Percentiles rank a stretch among this genome's conserved stretches.
Conservation (phyloP, 169 alveolate species). For the Cryptosporidium baileyi region DNA sequence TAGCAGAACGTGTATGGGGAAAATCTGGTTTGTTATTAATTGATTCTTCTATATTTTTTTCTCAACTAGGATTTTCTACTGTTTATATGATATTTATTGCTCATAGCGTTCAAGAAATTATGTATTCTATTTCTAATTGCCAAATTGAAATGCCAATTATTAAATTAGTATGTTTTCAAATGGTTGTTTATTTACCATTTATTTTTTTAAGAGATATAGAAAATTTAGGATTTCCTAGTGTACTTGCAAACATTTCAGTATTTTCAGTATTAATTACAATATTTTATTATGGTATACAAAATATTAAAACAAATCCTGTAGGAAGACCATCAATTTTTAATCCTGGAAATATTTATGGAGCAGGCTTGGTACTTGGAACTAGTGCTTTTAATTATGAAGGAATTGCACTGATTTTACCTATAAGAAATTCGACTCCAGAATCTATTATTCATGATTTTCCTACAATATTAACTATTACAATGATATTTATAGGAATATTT, state of each 20-base stretch:
- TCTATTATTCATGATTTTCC: background rate
- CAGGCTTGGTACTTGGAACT: constrained; percentile 66
- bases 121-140: constrained; percentile 44
- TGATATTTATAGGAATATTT: constrained; percentile 48
- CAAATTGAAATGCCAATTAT: constrained; percentile 46
- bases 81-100: constrained; percentile 50
- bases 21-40: constrained; percentile 34
- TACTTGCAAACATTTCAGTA: constrained; percentile 39
- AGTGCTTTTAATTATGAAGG: constrained; percentile 66
- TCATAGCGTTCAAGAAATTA: constrained; percentile 24
- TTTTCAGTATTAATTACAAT: constrained; percentile 50
- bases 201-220: constrained; percentile 40
- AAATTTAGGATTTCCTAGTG: constrained; percentile 44
- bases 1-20: constrained; percentile 46
- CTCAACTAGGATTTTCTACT: constrained; percentile 63
- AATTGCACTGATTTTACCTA: constrained; percentile 49
- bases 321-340: constrained; percentile 9
- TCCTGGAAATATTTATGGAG: constrained; percentile 50
- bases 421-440: constrained; percentile 49
- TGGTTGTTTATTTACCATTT: constrained; percentile 54
- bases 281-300: constrained; percentile 10
- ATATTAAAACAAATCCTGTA: background rate
- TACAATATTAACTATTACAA: constrained; percentile 2
- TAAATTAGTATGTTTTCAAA: constrained; percentile 34
- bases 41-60: constrained; percentile 43